phyloP scores from a whole-genome alignment of 495 filamentous ascomycete species.

The Evansstolkia leycettana region DNA sequence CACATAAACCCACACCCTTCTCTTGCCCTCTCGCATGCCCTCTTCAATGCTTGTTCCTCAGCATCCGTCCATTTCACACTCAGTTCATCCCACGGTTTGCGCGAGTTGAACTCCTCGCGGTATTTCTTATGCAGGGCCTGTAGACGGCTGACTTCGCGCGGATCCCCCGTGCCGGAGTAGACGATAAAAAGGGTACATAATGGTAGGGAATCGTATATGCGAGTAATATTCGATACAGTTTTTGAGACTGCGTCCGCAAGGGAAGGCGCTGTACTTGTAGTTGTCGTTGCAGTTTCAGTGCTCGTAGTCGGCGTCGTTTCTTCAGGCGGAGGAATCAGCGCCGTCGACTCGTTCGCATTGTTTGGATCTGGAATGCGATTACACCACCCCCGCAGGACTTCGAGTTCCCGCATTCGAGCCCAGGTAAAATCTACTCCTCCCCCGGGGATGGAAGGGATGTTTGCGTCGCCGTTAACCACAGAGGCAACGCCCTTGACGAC shows the following conservation, averaged over 20 bases:
- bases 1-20: slow-evolving; percentile 71
- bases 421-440: slow-evolving; percentile 81
- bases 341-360: slow-evolving; percentile 38
- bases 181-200: slow-evolving; percentile 79
- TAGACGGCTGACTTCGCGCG: slow-evolving; percentile 60
- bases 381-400: slow-evolving; percentile 73
- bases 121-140: slow-evolving; percentile 61
- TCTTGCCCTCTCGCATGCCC: slow-evolving; percentile 56
- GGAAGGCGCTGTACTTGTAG: slow-evolving; percentile 1
- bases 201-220: slow-evolving; percentile 64
- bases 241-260: slow-evolving; percentile 34
- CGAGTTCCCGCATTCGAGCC: slow-evolving; percentile 77
- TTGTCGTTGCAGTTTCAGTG: not conserved
- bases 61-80: slow-evolving; percentile 82
- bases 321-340: slow-evolving; percentile 18
- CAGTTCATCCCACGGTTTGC: slow-evolving; percentile 78
- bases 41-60: slow-evolving; percentile 68
- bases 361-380: slow-evolving; percentile 40
- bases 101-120: slow-evolving; percentile 59
- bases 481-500: slow-evolving; percentile 58
- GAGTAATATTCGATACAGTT: slow-evolving; percentile 46
- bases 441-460: slow-evolving; percentile 46
- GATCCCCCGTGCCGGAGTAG: slow-evolving; percentile 81
- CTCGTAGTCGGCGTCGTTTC: slow-evolving; percentile 10
- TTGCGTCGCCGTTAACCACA: slow-evolving; percentile 55